These are phyloP conservation scores for Castanea mollissima DNA, from an alignment of 306 rosid genomes.

Conservation along the genomic window DNA sequence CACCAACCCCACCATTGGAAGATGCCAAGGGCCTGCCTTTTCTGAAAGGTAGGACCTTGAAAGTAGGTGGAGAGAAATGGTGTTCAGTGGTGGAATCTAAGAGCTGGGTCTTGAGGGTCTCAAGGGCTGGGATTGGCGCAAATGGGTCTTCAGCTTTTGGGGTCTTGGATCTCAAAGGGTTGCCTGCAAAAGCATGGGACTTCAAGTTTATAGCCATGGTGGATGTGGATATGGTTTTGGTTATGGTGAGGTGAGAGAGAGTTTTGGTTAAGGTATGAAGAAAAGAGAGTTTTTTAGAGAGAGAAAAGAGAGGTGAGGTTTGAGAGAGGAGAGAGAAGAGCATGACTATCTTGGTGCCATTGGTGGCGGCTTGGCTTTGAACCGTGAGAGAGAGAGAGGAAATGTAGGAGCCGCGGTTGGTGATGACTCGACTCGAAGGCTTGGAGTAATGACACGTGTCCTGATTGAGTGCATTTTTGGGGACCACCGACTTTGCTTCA, in stretches of 20 bases:
- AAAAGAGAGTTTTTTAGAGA: constrained; percentile 12
- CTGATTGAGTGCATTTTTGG: not conserved
- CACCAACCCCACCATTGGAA: constrained; percentile 24
- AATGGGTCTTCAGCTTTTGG: constrained; percentile 40
- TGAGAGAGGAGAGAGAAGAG: constrained; percentile 27
- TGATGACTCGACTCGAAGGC: constrained; percentile 3
- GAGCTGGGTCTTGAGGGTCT: constrained; percentile 57
- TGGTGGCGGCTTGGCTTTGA: constrained; percentile 10
- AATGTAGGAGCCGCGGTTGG: not conserved
- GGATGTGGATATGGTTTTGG: not conserved
- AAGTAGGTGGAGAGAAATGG: constrained; percentile 42
- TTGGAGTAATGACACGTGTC: constrained; percentile 29
- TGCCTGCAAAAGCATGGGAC: constrained; percentile 64
- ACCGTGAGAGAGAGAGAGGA: not conserved
- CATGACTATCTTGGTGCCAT: constrained; percentile 24
- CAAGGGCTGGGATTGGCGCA: constrained; percentile 58
- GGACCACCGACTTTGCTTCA: not conserved
- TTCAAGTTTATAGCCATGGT: constrained; percentile 56
- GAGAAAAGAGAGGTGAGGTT: constrained; percentile 12
- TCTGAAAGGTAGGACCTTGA: constrained; percentile 73
- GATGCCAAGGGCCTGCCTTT: constrained; percentile 70
- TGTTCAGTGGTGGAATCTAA: constrained; percentile 25
- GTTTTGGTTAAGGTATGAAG: constrained; percentile 11
- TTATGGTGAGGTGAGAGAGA: constrained; percentile 14
- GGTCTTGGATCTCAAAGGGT: constrained; percentile 54